These are phyloP conservation scores for Phytophthora chlamydospora DNA, from an alignment of 352 stramenopile genomes.

Conservation along the genomic window DNA sequence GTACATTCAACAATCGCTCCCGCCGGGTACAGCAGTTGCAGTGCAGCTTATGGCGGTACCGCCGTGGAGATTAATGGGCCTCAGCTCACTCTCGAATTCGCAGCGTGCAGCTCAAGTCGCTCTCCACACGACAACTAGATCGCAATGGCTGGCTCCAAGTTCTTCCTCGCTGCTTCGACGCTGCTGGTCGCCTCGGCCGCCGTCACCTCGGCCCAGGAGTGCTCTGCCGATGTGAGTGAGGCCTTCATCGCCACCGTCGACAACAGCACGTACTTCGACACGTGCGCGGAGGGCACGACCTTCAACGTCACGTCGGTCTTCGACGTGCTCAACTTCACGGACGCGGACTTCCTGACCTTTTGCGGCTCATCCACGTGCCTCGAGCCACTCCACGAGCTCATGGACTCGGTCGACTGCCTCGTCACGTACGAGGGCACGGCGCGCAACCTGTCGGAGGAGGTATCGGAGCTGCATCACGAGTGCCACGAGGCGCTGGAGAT, in stretches of 20 bases:
- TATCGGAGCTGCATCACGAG: slow-evolving; percentile 51
- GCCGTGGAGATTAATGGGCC: not conserved
- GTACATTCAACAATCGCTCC: slow-evolving; percentile 29
- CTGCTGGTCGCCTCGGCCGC: slow-evolving; percentile 31
- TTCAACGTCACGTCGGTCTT: slow-evolving; percentile 59
- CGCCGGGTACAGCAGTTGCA: not conserved
- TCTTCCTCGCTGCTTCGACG: slow-evolving; percentile 21
- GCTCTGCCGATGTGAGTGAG: slow-evolving; percentile 41
- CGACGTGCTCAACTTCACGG: slow-evolving; percentile 53
- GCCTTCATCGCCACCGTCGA: slow-evolving; percentile 43
- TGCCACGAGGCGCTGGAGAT: slow-evolving; percentile 48
- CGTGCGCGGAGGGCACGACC: slow-evolving; percentile 51
- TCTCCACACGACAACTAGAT: not conserved
- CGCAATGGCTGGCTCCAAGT: slow-evolving; percentile 25
- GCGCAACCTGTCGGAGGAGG: slow-evolving; percentile 46
- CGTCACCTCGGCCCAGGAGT: slow-evolving; percentile 34
- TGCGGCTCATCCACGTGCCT: slow-evolving; percentile 65
- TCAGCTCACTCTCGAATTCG: slow-evolving; percentile 21
- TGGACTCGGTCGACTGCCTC: slow-evolving; percentile 48
- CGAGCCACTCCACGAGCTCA: slow-evolving; percentile 57
- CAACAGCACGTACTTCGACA: slow-evolving; percentile 61
- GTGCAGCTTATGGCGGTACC: no score
- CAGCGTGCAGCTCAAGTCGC: slow-evolving; percentile 17
- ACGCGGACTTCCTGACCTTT: slow-evolving; percentile 53
- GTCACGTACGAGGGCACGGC: slow-evolving; percentile 49